A percentile compares a stretch with the other conserved stretches of the same genome.
phyloP scores from a whole-genome alignment of 2,329 filamentous ascomycete genomes.

The Chalaropsis ovoidea region DNA sequence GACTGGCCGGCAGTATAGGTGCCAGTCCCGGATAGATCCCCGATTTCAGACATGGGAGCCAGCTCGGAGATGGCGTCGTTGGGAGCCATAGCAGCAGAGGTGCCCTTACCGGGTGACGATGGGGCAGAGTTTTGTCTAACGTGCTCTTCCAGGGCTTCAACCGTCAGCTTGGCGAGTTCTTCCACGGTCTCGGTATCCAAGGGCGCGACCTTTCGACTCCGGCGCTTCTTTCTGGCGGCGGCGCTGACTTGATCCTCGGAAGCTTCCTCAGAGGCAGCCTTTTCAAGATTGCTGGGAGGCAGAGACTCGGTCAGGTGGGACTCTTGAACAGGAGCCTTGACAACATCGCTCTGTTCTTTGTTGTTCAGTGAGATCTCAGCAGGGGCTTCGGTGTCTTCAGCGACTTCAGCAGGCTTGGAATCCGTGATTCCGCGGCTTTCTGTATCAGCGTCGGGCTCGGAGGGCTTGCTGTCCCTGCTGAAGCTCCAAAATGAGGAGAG shows the following conservation, averaged over 20 bases:
- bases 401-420: not conserved
- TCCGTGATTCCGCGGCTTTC: not conserved
- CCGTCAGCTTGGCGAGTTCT: slow-evolving; percentile 17
- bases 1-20: not conserved
- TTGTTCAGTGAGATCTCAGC: not conserved
- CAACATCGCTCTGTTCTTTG: not conserved
- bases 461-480: not conserved
- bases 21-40: not conserved
- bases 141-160: slow-evolving; percentile 21
- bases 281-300: not conserved
- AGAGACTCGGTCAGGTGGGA: not conserved
- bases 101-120: slow-evolving; percentile 18
- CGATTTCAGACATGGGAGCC: slow-evolving; percentile 23
- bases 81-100: not conserved
- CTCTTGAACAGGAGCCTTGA: not conserved
- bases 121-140: slow-evolving; percentile 7
- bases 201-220: not conserved
- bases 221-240: slow-evolving; percentile 18
- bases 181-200: slow-evolving; percentile 1
- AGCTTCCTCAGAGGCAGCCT: not conserved
- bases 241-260: not conserved
- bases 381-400: not conserved
- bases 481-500: slow-evolving; percentile 13
- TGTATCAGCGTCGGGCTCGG: not conserved
- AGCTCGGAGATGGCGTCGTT: slow-evolving; percentile 22